Conservation (phyloP, 495 filamentous ascomycete genomes). For the Symbiotaphrina buchneri region DNA sequence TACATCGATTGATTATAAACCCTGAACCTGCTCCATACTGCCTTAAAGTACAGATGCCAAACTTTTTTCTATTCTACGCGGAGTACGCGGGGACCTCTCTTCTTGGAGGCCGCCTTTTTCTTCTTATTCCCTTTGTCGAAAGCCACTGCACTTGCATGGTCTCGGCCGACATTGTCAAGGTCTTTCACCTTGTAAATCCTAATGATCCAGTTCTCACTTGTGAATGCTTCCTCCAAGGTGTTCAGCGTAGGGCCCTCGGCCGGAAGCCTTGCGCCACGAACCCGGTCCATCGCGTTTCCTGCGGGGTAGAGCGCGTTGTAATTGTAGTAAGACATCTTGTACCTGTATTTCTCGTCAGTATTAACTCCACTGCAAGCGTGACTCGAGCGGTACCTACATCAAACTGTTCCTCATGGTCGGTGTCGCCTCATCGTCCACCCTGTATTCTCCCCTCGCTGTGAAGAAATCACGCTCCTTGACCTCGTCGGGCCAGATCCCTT, state of each 20-base stretch:
- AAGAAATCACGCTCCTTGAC: conserved; percentile 96
- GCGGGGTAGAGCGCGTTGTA: conserved; percentile 79
- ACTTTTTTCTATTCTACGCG: conserved; percentile 65
- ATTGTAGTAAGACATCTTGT: conserved; percentile 99
- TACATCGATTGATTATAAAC: too few species aligned
- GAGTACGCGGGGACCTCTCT: conserved; percentile 57
- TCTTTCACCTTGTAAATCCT: conserved; percentile 99
- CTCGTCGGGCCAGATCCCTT: conserved; percentile 98
- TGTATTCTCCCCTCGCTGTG: conserved; percentile 85
- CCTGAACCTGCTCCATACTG: too few species aligned
- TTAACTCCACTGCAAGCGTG: neutral
- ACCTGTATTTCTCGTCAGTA: conserved; percentile 28
- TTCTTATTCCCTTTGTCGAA: conserved; percentile 93
- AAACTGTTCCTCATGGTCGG: conserved; percentile 97
- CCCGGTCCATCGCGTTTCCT: conserved; percentile 80
- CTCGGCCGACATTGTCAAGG: conserved; percentile 83
- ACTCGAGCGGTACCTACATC: conserved; percentile 47
- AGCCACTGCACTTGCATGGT: conserved; percentile 60
- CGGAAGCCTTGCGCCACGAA: conserved; percentile 63
- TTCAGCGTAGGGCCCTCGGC: conserved; percentile 68
- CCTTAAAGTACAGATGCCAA: too few species aligned
- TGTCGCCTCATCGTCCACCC: conserved; percentile 84
- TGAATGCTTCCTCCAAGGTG: conserved; percentile 90
- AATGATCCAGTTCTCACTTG: conserved; percentile 99
- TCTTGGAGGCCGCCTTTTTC: conserved; percentile 54